These are phyloP conservation scores for Cronartium ribicola DNA, from an alignment of 1,284 basidiomycete genomes.

Conservation along the genomic window DNA sequence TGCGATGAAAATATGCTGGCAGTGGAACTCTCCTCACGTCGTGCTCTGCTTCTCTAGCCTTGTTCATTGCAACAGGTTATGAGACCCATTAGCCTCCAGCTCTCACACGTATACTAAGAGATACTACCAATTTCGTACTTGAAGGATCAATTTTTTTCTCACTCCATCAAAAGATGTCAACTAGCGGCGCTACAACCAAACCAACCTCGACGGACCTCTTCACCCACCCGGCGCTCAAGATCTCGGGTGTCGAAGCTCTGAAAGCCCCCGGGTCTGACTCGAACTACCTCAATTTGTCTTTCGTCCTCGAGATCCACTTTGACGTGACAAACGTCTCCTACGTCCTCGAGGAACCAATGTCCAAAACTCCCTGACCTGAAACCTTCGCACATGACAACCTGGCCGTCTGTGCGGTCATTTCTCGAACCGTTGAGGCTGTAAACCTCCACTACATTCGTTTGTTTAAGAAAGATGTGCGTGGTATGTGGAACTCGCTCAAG, in stretches of 20 bases:
- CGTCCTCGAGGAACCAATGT: background rate
- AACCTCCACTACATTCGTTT: background rate
- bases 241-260: background rate
- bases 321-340: background rate
- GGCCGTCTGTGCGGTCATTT: background rate
- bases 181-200: no score
- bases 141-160: no score
- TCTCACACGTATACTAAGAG: no score
- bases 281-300: constrained; percentile 2
- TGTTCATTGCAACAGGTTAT: no score
- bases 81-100: no score
- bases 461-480: no score
- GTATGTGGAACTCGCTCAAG: background rate
- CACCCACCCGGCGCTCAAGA: background rate
- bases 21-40: no score
- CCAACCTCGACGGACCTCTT: no score
- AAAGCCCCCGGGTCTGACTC: constrained; percentile 5
- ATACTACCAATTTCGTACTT: no score
- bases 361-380: background rate
- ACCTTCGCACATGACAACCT: background rate
- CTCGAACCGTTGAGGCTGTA: background rate
- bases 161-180: no score
- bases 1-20: no score
- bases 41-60: no score
- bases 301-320: background rate